Evolutionary conservation across 768 basidiomycete species (phyloP).

Genomic region (Podaxis carcinomalis): DNA sequence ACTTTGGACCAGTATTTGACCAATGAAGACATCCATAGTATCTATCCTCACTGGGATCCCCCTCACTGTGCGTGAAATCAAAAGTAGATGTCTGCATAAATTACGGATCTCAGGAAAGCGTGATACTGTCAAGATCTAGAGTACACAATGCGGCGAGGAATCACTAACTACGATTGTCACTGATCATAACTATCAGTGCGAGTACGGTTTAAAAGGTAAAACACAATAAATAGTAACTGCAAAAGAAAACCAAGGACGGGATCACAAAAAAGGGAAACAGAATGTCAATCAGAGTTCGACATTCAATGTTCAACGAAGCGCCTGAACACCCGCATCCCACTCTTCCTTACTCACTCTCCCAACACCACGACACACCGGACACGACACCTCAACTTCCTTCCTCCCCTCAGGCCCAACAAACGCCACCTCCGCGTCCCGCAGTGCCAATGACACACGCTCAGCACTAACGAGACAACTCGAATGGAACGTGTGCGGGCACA

Average conservation of each 20-base stretch:
- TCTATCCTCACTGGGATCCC: no score
- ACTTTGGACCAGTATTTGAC: no score
- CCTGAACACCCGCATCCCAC: constrained; percentile 48
- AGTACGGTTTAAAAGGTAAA: not conserved
- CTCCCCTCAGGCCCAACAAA: constrained; percentile 24
- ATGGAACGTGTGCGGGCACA: constrained; percentile 70
- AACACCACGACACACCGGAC: constrained; percentile 65
- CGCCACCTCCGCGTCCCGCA: constrained; percentile 50
- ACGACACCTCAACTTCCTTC: constrained; percentile 60
- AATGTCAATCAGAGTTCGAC: not conserved
- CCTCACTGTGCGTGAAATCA: no score
- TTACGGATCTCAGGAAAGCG: no score
- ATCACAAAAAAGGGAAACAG: not conserved
- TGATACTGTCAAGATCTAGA: not conserved
- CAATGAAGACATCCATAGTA: no score
- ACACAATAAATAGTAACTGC: not conserved
- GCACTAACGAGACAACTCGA: constrained; percentile 68
- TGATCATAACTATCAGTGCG: not conserved
- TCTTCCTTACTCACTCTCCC: constrained; percentile 56
- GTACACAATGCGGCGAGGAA: not conserved
- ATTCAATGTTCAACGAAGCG: constrained; percentile 12
- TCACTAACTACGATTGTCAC: not conserved
- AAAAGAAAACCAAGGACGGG: not conserved
- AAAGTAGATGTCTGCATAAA: no score
- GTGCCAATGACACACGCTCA: constrained; percentile 58